phyloP scores from a whole-genome alignment of 2,329 filamentous ascomycete genomes.

The Stagonosporopsis chrysanthemi region DNA sequence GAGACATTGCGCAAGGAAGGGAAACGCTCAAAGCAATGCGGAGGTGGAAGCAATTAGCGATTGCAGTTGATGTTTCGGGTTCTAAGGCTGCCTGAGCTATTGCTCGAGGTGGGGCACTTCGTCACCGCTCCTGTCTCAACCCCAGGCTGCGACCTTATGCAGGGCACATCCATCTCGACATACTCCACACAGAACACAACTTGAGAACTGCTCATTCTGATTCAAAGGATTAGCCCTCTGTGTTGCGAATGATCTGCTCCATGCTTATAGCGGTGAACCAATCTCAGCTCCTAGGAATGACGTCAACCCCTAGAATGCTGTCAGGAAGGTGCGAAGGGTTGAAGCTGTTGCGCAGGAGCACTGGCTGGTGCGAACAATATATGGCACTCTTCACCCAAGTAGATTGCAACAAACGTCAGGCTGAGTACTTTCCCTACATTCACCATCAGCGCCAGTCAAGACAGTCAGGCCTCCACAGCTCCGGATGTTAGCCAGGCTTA shows the following conservation, averaged over 20 bases:
- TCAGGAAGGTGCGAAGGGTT: not conserved
- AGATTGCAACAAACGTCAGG: not conserved
- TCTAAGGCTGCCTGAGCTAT: constrained; percentile 14
- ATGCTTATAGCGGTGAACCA: not conserved
- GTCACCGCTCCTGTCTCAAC: constrained; percentile 18
- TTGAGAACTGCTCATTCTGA: not conserved
- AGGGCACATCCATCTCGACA: not conserved
- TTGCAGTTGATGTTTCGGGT: not conserved
- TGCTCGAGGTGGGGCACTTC: constrained; percentile 12
- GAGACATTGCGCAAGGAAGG: constrained; percentile 23
- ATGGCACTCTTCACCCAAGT: not conserved
- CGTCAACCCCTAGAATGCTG: not conserved
- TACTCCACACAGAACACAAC: not conserved
- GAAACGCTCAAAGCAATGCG: constrained; percentile 7
- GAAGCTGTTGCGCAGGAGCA: not conserved
- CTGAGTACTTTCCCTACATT: not conserved
- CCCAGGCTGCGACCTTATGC: constrained; percentile 5
- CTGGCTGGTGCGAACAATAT: not conserved
- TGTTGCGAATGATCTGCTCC: not conserved
- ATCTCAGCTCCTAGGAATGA: not conserved
- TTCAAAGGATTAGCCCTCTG: not conserved
- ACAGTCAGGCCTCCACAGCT: not conserved
- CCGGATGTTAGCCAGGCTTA: not conserved
- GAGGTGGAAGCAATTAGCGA: not conserved
- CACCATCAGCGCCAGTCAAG: not conserved